Evolutionary conservation across 2,329 filamentous ascomycete genomes (phyloP).

Genomic region (Penicillium aurantiogriseum): DNA sequence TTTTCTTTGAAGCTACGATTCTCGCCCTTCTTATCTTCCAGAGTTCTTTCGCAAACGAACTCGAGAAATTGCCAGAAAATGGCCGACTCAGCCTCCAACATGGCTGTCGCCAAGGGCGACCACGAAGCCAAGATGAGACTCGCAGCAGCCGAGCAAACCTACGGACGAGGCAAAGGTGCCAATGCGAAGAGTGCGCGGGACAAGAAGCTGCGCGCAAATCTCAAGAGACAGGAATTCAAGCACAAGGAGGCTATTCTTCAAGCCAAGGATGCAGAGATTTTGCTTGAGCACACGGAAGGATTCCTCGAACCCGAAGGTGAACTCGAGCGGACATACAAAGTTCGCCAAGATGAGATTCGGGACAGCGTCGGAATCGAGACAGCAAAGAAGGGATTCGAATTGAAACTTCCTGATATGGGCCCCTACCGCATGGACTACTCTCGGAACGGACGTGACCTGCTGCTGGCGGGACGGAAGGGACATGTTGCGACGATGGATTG

Average conservation of each 20-base stretch:
- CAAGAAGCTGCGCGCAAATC: conserved; percentile 81
- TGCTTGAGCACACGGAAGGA: conserved; percentile 81
- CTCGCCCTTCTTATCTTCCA: conserved; percentile 10
- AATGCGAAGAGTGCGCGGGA: conserved; percentile 73
- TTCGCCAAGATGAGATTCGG: conserved; percentile 82
- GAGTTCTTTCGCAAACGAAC: conserved; percentile 6
- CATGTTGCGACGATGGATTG: conserved; percentile 97
- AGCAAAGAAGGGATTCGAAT: conserved; percentile 88
- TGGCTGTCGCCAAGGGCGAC: conserved; percentile 34
- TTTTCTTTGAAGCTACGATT: conserved; percentile 16
- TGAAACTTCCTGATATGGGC: conserved; percentile 77
- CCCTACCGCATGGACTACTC: conserved; percentile 90
- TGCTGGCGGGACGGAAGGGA: conserved; percentile 85
- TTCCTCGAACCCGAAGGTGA: conserved; percentile 86
- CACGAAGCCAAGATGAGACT: conserved; percentile 42
- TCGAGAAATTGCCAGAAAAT: conserved; percentile 22
- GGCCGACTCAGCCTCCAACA: conserved; percentile 29
- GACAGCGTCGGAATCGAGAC: conserved; percentile 74
- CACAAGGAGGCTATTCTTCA: conserved; percentile 77
- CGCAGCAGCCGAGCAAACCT: conserved; percentile 64
- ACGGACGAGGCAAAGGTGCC: conserved; percentile 79
- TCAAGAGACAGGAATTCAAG: conserved; percentile 76
- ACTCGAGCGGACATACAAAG: conserved; percentile 87
- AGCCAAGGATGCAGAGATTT: conserved; percentile 92
- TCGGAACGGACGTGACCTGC: conserved; percentile 78